Evolutionary conservation across 1,284 basidiomycete genomes (phyloP), one percentile per base, ranked within the genome.

Genomic region (Golubevia sp.): DNA sequence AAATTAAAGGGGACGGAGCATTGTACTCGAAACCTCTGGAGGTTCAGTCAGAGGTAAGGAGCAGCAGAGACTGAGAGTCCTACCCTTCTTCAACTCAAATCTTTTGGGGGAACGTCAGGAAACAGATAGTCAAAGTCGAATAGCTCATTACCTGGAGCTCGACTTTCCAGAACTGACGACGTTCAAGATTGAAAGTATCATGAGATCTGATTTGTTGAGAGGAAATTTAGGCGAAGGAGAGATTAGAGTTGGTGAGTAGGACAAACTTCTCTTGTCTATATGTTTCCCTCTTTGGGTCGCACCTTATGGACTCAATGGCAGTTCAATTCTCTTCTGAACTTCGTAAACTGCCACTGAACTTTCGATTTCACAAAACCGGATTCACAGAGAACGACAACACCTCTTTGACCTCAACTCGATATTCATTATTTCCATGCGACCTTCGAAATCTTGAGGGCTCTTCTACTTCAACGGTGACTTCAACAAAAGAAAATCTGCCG

Each of bases 71-170:
- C n/a, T n/a, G n/a, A n/a, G n/a, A n/a, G n/a, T n/a, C n/a, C n/a
- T n/a, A n/a, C n/a, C n/a, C n/a, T n/a, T n/a, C n/a, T n/a, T n/a
- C n/a, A n/a, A n/a, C n/a, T n/a, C n/a, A n/a, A n/a, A n/a, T n/a
- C n/a, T n/a, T n/a, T n/a, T n/a, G n/a, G n/a, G n/a, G n/a, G n/a
- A n/a, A n/a, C n/a, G n/a, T n/a, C n/a, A n/a, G n/a, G n/a, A n/a
- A n/a, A n/a, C n/a, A n/a, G n/a, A n/a, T n/a, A n/a, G n/a, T n/a
- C n/a, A n/a, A n/a, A n/a, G n/a, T n/a, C n/a, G n/a, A n/a, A n/a
- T n/a, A n/a, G 56, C 61, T 2, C 71, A 70, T 56, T 83, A 83
- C 59, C 57, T 80, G 51, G 80, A 83, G 56, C 58, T 83, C 20
- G 80, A 83, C 70, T 83, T 82, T 58, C 53, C 62, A 11, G 59